Conservation (phyloP, 306 rosid species). For the cucumber (Cucumis sativus) region Cucumber_9930_V3 NC_026659.2:24642001-24642500, state of each 20-base stretch:
- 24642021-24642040: not conserved
- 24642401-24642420: too few relatives aligned
- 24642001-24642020: not conserved
- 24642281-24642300: not conserved
- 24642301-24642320: too few relatives aligned
- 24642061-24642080: not conserved
- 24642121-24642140: slow-evolving; percentile 30
- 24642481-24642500: not conserved
- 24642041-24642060: not conserved
- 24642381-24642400: too few relatives aligned
- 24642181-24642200: not conserved
- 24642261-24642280: not conserved
- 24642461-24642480: not conserved
- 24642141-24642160: not conserved
- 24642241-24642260: not conserved
- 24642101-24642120: slow-evolving; percentile 20
- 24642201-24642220: not conserved
- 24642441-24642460: too few relatives aligned
- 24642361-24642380: too few relatives aligned
- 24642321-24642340: too few relatives aligned
- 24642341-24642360: too few relatives aligned
- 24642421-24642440: too few relatives aligned
- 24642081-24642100: slow-evolving; percentile 3
- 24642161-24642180: not conserved
- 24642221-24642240: not conserved